Conservation (phyloP, 257 asterid genomes). For the Knoxia roxburghii region DNA sequence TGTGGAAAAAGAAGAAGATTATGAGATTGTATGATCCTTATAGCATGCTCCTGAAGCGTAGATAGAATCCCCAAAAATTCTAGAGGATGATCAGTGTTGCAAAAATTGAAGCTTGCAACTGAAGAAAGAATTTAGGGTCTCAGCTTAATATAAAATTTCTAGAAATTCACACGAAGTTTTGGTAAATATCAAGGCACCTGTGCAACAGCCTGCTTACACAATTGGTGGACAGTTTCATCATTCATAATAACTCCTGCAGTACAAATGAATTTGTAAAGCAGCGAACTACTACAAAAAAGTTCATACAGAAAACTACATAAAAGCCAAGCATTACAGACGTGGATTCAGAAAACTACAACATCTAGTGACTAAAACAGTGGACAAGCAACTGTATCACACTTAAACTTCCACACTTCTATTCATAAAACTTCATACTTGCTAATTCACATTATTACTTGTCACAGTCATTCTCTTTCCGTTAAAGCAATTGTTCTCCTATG, state of each 20-base stretch:
- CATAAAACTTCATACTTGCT: neutral
- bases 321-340: neutral
- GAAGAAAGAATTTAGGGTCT: constrained; percentile 4
- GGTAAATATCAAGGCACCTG: constrained; percentile 43
- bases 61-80: neutral
- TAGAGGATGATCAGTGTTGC: neutral
- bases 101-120: neutral
- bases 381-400: neutral
- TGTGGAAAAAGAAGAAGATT: neutral
- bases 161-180: neutral
- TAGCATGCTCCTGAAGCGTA: neutral
- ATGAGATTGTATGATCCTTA: neutral
- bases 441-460: neutral
- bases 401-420: neutral
- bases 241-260: constrained; percentile 90
- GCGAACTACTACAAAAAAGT: neutral
- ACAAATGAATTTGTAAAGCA: neutral
- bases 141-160: neutral
- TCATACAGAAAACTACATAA: too few relatives aligned
- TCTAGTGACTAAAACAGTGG: neutral
- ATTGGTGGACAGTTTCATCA: constrained; percentile 91
- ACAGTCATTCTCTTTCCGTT: neutral
- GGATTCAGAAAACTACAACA: neutral
- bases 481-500: neutral
- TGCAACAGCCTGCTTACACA: constrained; percentile 92